These are phyloP conservation scores for Colletotrichum camelliae DNA, from an alignment of 2,329 filamentous ascomycete genomes.

Conservation along the genomic window DNA sequence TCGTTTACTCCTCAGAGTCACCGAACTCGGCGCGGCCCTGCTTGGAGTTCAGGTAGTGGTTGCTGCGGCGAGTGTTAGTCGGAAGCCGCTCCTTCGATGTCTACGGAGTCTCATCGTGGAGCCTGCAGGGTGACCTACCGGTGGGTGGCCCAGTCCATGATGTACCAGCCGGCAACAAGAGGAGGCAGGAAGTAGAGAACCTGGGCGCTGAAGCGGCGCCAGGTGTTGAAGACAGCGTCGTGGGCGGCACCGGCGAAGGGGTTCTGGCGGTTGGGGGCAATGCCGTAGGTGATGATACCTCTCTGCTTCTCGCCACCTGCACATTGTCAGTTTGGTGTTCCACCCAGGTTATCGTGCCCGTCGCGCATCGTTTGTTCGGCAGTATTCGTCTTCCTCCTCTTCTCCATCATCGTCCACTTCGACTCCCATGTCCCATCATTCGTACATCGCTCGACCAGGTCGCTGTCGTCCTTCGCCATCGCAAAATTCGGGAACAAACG, in stretches of 20 bases:
- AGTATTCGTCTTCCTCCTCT: neutral
- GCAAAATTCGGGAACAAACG: neutral
- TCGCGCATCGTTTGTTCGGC: neutral
- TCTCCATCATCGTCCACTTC: neutral
- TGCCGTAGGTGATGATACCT: constrained; percentile 72
- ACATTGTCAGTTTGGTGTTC: constrained; percentile 1
- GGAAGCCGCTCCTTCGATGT: neutral
- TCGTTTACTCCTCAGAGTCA: constrained; percentile 43
- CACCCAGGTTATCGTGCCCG: neutral
- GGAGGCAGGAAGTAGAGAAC: constrained; percentile 89
- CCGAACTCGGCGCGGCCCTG: constrained; percentile 65
- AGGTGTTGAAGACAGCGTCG: constrained; percentile 94
- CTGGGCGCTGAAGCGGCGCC: constrained; percentile 84
- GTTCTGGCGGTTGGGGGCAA: constrained; percentile 89
- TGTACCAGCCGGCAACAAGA: constrained; percentile 77
- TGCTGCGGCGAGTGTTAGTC: constrained; percentile 52
- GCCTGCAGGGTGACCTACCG: constrained; percentile 63
- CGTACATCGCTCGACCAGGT: neutral
- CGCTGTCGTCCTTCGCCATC: neutral
- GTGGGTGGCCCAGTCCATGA: constrained; percentile 91
- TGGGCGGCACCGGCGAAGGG: constrained; percentile 79
- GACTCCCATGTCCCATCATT: neutral
- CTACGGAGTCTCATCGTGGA: neutral
- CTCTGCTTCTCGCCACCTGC: constrained; percentile 65
- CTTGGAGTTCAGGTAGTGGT: constrained; percentile 85